Base-by-base conservation (phyloP, 2,329 filamentous ascomycete genomes). In the Diaporthe aspalathi region DNA sequence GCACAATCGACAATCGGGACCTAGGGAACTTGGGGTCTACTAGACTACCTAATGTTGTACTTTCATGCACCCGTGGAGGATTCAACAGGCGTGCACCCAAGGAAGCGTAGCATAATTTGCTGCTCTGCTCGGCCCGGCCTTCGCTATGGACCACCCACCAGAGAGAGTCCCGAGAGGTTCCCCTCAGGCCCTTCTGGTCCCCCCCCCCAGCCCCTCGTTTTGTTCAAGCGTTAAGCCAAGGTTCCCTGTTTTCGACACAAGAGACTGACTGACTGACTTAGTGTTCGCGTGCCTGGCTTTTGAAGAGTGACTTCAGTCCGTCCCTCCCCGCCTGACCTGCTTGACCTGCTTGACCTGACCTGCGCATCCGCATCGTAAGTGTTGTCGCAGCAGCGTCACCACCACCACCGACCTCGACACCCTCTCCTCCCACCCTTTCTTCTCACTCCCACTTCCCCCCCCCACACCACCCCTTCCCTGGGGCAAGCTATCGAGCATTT, bases 171-270 rank as follows among this genome's bases (percentile, higher is more conserved):
- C 7, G 35, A 43, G 24, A 49, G 60, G 40, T 35, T 45, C 40
- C 38, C 40, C 38, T 9, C 24, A n/a, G n/a, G n/a, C 22, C 35
- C 24, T n/a, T 38, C 57, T 27, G 27, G 43, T 11, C 45, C 29
- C 45, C 29, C 16, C 60, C 35, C 50, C 60, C 60, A 65, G 60
- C 60, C 60, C 60, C 60, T 50, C 60, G 60, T 65, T 65, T 65
- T 65, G n/a, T n/a, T n/a, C n/a, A n/a, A n/a, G n/a, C 38, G 60
- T n/a, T 45, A 35, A 49, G 60, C 60, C 29, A 27, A 65, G 20
- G 43, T 65, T 65, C 60, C 60, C 60, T 50, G 60, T 65, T 65
- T 65, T 65, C n/a, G 60, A 65, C 29, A 7, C n/a, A n/a, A n/a
- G 29, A 12, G 53, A 22, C 24, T 35, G 32, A 9, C 32, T 35